phyloP scores from a whole-genome alignment of 2,329 filamentous ascomycete genomes.

The Sphaceloma murrayae region DNA sequence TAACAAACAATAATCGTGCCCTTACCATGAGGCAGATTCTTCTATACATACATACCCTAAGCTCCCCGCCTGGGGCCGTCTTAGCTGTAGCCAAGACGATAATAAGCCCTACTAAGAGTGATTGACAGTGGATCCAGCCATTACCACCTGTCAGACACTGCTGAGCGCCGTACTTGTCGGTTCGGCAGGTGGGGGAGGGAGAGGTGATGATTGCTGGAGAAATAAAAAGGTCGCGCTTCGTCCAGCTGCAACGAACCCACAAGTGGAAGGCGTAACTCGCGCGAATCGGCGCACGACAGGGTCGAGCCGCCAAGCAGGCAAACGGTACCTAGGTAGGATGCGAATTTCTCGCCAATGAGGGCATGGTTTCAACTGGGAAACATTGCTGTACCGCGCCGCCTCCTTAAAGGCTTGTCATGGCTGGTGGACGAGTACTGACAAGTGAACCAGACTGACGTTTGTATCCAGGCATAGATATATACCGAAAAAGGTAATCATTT shows the following conservation, averaged over 20 bases:
- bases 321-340: too few species aligned
- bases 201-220: slow-evolving; percentile 11
- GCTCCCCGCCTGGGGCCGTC: neutral
- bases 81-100: slow-evolving; percentile 10
- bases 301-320: too few species aligned
- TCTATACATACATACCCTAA: slow-evolving; percentile 12
- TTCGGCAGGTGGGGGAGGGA: neutral
- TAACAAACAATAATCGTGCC: neutral
- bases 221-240: neutral
- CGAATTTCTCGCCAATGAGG: too few species aligned
- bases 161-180: too few species aligned
- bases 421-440: too few species aligned
- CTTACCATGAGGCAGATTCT: slow-evolving; percentile 3
- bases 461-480: neutral
- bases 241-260: neutral
- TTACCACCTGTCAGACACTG: slow-evolving; percentile 9
- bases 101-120: neutral
- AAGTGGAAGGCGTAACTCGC: neutral
- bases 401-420: too few species aligned
- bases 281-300: slow-evolving; percentile 11
- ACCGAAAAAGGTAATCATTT: neutral
- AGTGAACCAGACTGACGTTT: too few species aligned
- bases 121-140: slow-evolving; percentile 1
- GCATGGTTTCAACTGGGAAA: too few species aligned
- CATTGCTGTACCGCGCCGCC: too few species aligned